These are phyloP conservation scores for Mycena polygramma DNA, from an alignment of 768 basidiomycete species.

Conservation along the genomic window DNA sequence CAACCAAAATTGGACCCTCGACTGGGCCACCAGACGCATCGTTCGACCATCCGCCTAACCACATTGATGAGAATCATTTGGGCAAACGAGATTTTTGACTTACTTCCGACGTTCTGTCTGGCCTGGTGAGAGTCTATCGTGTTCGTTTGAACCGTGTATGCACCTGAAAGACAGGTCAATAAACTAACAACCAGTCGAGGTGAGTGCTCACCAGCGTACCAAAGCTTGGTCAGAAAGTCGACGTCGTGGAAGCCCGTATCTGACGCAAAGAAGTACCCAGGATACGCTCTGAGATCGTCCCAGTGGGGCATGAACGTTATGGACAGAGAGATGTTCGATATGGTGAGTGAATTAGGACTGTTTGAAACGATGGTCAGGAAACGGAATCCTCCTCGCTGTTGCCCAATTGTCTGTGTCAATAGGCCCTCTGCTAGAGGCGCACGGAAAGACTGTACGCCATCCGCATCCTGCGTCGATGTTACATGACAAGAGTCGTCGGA, in stretches of 20 bases:
- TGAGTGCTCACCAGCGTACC: slow-evolving; percentile 59
- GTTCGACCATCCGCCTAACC: slow-evolving; percentile 59
- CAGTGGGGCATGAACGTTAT: slow-evolving; percentile 65
- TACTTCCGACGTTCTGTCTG: slow-evolving; percentile 42
- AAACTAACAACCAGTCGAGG: neutral
- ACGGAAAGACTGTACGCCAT: slow-evolving; percentile 52
- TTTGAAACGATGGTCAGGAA: slow-evolving; percentile 61
- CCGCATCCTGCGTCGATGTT: slow-evolving; percentile 43
- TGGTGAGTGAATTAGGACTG: slow-evolving; percentile 50
- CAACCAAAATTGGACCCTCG: slow-evolving; percentile 65
- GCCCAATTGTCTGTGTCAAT: slow-evolving; percentile 51
- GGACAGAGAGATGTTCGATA: slow-evolving; percentile 58
- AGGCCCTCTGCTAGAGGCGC: slow-evolving; percentile 44
- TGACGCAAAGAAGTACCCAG: slow-evolving; percentile 60
- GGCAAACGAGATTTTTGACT: neutral
- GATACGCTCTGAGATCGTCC: slow-evolving; percentile 59
- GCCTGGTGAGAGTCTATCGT: slow-evolving; percentile 55
- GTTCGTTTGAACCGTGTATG: slow-evolving; percentile 67
- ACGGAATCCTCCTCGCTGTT: slow-evolving; percentile 62
- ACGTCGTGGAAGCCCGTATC: slow-evolving; percentile 59
- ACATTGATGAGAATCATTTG: neutral
- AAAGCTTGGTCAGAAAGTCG: slow-evolving; percentile 62
- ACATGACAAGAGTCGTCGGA: slow-evolving; percentile 57
- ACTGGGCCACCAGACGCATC: slow-evolving; percentile 61
- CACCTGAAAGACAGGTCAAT: slow-evolving; percentile 36